These are phyloP conservation scores for Theobroma cacao DNA, from an alignment of 345 rosid genomes.

Conservation along the genomic window DNA sequence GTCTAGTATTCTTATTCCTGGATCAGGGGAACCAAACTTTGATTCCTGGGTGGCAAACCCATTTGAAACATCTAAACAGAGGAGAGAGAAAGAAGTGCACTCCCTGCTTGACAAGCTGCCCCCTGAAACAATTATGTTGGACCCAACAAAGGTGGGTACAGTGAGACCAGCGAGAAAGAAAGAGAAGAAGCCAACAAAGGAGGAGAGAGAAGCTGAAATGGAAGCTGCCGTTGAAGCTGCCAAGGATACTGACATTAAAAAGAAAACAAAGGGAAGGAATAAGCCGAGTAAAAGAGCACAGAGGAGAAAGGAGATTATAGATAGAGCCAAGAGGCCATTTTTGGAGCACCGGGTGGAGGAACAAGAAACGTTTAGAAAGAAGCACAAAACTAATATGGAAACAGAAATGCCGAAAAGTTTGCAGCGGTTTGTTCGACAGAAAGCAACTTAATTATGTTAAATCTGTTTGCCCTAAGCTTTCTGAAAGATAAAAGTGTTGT, in stretches of 20 bases:
- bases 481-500: background rate
- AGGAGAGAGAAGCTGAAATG: constrained; percentile 59
- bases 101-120: constrained; percentile 92
- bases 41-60: constrained; percentile 96
- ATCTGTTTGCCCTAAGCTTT: background rate
- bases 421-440: constrained; percentile 55
- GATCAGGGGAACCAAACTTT: constrained; percentile 94
- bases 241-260: constrained; percentile 49
- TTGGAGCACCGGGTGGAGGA: constrained; percentile 46
- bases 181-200: constrained; percentile 58
- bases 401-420: constrained; percentile 50
- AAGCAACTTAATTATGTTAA: background rate
- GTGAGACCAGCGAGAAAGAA: constrained; percentile 50
- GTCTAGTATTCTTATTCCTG: constrained; percentile 86
- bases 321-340: constrained; percentile 62
- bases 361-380: constrained; percentile 38
- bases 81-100: constrained; percentile 83
- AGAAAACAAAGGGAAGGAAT: constrained; percentile 83
- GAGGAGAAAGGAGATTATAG: constrained; percentile 60
- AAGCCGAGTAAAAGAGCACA: constrained; percentile 65
- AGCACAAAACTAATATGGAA: constrained; percentile 48
- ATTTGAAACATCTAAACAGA: constrained; percentile 79
- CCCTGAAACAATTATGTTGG: constrained; percentile 83
- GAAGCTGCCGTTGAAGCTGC: constrained; percentile 65
- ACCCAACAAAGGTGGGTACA: constrained; percentile 86